Conservation (phyloP, 2,329 filamentous ascomycete genomes). For the Nigrograna mackinnonii region DNA sequence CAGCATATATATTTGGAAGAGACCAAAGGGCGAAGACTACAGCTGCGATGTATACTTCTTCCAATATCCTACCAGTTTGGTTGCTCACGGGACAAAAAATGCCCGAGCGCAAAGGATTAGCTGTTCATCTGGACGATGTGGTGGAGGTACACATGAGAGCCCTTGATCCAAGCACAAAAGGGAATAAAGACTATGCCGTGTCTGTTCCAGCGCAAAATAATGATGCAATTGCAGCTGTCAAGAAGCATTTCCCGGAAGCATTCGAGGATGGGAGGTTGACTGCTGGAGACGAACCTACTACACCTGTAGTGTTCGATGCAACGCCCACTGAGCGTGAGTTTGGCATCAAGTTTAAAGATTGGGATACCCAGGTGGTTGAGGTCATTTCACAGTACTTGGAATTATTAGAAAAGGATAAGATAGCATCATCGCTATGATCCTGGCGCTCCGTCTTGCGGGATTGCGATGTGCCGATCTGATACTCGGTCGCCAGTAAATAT, state of each 20-base stretch:
- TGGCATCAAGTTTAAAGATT: background rate
- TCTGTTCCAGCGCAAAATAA: background rate
- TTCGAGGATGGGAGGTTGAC: slow-evolving; percentile 1
- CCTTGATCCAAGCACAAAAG: background rate
- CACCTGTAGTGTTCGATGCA: background rate
- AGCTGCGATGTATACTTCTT: background rate
- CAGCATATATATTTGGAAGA: slow-evolving; percentile 1
- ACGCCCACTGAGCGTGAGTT: background rate
- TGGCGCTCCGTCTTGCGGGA: no score
- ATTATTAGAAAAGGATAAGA: background rate
- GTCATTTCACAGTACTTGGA: background rate
- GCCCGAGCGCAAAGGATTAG: background rate
- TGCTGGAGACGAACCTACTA: background rate
- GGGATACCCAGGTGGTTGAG: background rate
- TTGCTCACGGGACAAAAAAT: background rate
- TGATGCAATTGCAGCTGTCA: background rate
- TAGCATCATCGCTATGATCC: no score
- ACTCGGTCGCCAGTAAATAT: no score
- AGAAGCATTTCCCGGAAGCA: slow-evolving; percentile 4
- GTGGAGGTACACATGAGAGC: background rate
- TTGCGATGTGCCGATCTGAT: no score
- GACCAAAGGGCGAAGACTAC: background rate
- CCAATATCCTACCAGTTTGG: background rate
- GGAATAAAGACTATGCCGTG: background rate
- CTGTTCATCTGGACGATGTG: background rate